Conservation (phyloP, 2,329 filamentous ascomycete species). For the Scytalidium sp. region DNA sequence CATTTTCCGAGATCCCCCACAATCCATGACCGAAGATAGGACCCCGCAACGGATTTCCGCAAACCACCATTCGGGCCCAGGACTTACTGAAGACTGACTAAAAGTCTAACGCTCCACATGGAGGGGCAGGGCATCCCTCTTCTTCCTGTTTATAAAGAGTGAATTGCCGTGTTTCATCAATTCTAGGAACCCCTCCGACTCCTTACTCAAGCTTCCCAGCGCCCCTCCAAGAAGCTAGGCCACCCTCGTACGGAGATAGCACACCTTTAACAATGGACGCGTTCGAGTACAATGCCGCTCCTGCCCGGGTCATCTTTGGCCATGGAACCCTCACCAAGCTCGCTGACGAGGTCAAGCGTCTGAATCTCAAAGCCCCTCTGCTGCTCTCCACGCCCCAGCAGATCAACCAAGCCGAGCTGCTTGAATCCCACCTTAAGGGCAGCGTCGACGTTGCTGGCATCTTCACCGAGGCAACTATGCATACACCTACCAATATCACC, state of each 20-base stretch:
- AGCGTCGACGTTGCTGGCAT: slow-evolving; percentile 40
- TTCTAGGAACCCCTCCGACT: neutral
- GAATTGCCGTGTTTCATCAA: neutral
- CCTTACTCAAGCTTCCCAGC: neutral
- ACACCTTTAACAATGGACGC: slow-evolving; percentile 43
- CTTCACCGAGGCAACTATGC: slow-evolving; percentile 58
- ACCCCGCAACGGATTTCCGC: neutral
- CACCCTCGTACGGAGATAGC: no score
- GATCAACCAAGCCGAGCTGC: slow-evolving; percentile 39
- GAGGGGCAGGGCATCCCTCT: neutral
- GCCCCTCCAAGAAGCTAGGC: no score
- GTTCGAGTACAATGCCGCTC: slow-evolving; percentile 54
- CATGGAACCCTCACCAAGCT: slow-evolving; percentile 48
- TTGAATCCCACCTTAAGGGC: slow-evolving; percentile 41
- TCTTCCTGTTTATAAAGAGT: neutral
- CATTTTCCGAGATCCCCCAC: neutral
- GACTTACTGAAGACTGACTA: neutral
- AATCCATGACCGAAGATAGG: no score
- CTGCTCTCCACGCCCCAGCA: slow-evolving; percentile 55
- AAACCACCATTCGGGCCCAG: neutral
- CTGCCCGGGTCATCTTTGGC: slow-evolving; percentile 54
- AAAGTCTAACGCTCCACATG: neutral
- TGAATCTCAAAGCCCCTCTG: slow-evolving; percentile 46
- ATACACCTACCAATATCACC: slow-evolving; percentile 57
- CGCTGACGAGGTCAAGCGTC: slow-evolving; percentile 38